Evolutionary conservation across 1,284 basidiomycete genomes (phyloP).

Genomic region (Volvariella surrecta): DNA sequence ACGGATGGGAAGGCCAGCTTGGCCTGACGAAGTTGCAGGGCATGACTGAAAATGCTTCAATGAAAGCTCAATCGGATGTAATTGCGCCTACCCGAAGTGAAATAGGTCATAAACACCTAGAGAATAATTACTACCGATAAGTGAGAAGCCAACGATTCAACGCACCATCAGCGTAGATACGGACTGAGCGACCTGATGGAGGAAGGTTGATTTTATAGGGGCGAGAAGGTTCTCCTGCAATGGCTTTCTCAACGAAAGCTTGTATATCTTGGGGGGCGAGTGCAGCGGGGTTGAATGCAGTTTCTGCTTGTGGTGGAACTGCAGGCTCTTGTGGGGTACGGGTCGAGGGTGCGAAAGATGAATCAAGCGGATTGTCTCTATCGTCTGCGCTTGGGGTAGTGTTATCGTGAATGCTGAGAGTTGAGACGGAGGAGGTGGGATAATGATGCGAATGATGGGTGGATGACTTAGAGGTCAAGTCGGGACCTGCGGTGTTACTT

Average conservation of each 20-base stretch:
- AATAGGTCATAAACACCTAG: slow-evolving; percentile 79
- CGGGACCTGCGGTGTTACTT: slow-evolving; percentile 50
- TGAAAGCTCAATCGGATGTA: slow-evolving; percentile 9
- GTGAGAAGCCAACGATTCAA: too few species aligned
- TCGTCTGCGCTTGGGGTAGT: not conserved
- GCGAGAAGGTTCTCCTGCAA: slow-evolving; percentile 53
- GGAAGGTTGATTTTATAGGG: slow-evolving; percentile 83
- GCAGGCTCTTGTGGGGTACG: not conserved
- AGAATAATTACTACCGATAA: too few species aligned
- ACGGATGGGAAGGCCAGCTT: slow-evolving; percentile 89
- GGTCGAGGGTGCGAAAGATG: slow-evolving; percentile 1
- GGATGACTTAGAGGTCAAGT: slow-evolving; percentile 19
- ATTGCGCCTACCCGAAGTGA: slow-evolving; percentile 70
- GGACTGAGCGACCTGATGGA: slow-evolving; percentile 71
- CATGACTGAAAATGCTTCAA: slow-evolving; percentile 51
- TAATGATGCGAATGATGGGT: slow-evolving; percentile 26
- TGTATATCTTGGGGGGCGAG: slow-evolving; percentile 69
- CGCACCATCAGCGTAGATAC: slow-evolving; percentile 88
- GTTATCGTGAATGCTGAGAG: slow-evolving; percentile 37
- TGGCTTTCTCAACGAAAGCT: slow-evolving; percentile 54
- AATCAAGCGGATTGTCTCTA: not conserved
- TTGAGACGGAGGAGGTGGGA: slow-evolving; percentile 40
- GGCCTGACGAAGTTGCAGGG: slow-evolving; percentile 90
- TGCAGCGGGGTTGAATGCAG: slow-evolving; percentile 42
- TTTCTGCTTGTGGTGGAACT: not conserved